phyloP scores from a whole-genome alignment of 345 rosid species.

The Iberis pinnata region DNA sequence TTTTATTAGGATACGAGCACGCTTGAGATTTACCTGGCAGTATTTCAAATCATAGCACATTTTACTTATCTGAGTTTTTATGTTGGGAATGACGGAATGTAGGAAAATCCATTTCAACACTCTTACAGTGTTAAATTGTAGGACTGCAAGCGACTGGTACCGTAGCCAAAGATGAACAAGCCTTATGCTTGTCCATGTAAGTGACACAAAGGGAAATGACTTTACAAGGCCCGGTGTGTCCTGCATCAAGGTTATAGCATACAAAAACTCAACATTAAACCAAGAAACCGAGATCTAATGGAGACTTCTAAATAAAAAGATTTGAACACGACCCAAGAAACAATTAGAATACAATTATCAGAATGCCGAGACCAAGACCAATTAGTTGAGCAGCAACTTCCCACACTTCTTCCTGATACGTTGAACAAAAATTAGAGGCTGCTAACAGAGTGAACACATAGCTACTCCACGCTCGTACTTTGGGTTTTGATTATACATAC shows the following conservation, averaged over 20 bases:
- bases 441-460: slow-evolving; percentile 3
- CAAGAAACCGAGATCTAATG: background rate
- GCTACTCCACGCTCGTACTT: slow-evolving; percentile 1
- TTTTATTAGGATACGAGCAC: slow-evolving; percentile 72
- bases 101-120: background rate
- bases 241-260: slow-evolving; percentile 39
- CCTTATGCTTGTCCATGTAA: slow-evolving; percentile 69
- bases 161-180: slow-evolving; percentile 89
- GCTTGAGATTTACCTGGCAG: slow-evolving; percentile 82
- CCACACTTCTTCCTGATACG: slow-evolving; percentile 94
- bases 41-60: slow-evolving; percentile 6
- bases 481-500: slow-evolving; percentile 4
- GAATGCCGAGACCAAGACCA: slow-evolving; percentile 79
- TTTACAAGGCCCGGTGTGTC: slow-evolving; percentile 78
- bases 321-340: slow-evolving; percentile 2
- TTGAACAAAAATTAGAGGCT: slow-evolving; percentile 11
- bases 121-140: slow-evolving; percentile 61
- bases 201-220: slow-evolving; percentile 55
- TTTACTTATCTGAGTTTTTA: background rate
- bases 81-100: slow-evolving; percentile 11
- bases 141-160: slow-evolving; percentile 69
- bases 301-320: slow-evolving; percentile 4
- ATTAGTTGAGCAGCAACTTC: slow-evolving; percentile 92
- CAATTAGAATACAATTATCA: slow-evolving; percentile 56
- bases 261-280: slow-evolving; percentile 19